Percentiles rank a stretch among this genome's conserved stretches.
phyloP scores from a whole-genome alignment of 805 yeast genomes.

The Phaffomyces thermotolerans region DNA sequence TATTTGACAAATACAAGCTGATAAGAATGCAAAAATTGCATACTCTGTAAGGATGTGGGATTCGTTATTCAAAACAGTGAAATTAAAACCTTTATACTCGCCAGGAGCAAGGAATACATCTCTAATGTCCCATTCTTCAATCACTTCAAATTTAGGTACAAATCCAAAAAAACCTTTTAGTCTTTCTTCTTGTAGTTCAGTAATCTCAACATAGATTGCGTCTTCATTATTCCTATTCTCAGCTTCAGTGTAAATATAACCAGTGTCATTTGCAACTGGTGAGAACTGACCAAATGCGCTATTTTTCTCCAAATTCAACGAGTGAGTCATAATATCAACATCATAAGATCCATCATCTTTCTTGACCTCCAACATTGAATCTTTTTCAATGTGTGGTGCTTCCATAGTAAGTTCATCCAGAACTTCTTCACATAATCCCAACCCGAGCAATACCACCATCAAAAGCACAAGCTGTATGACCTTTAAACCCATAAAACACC shows the following conservation, averaged over 20 bases:
- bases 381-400: too few relatives aligned
- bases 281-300: background rate
- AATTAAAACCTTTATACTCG: slow-evolving; percentile 10
- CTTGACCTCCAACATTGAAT: background rate
- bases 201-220: background rate
- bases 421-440: too few relatives aligned
- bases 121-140: slow-evolving; percentile 13
- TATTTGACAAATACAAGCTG: slow-evolving; percentile 9
- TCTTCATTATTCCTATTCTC: background rate
- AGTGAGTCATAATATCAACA: background rate
- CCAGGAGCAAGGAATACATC: slow-evolving; percentile 15
- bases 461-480: too few relatives aligned
- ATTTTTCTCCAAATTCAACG: too few relatives aligned
- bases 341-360: background rate
- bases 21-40: slow-evolving; percentile 4
- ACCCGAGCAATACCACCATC: too few relatives aligned
- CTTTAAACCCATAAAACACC: too few relatives aligned
- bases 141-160: slow-evolving; percentile 6
- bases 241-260: slow-evolving; percentile 2
- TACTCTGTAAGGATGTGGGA: background rate
- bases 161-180: slow-evolving; percentile 4
- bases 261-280: background rate
- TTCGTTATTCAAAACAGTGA: slow-evolving; percentile 6
- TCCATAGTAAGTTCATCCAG: background rate
- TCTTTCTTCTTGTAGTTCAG: background rate